Evolutionary conservation across 257 asterid genomes (phyloP).

Genomic region (Pogostemon cablin): DNA sequence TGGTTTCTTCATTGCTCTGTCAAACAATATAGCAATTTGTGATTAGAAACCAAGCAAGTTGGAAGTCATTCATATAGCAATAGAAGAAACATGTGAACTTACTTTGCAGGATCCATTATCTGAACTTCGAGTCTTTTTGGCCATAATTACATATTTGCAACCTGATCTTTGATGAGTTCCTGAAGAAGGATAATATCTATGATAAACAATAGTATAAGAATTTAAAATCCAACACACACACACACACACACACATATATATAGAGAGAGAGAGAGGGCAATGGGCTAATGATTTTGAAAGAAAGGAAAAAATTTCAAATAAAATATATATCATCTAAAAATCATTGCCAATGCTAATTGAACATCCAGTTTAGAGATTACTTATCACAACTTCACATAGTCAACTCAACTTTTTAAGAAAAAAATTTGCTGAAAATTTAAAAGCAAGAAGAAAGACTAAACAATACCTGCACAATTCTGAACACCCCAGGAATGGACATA

Average conservation of each 20-base stretch:
- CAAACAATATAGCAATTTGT: slow-evolving; percentile 15
- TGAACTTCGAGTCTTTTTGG: slow-evolving; percentile 92
- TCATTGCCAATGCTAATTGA: background rate
- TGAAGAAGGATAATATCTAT: slow-evolving; percentile 31
- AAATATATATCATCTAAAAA: background rate
- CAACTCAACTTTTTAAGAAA: no score
- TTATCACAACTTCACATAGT: no score
- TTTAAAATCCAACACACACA: no score
- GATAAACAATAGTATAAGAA: background rate
- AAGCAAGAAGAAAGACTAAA: background rate
- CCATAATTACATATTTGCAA: slow-evolving; percentile 95
- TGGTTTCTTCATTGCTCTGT: slow-evolving; percentile 92
- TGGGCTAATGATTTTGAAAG: no score
- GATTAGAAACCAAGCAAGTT: slow-evolving; percentile 10
- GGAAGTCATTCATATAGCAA: background rate
- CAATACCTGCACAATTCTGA: slow-evolving; percentile 81
- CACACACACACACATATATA: no score
- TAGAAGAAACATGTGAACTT: slow-evolving; percentile 35
- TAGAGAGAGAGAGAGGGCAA: no score
- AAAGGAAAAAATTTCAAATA: no score
- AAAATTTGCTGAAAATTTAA: no score
- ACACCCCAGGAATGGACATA: slow-evolving; percentile 93
- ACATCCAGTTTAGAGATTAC: no score
- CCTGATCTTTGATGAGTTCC: slow-evolving; percentile 91
- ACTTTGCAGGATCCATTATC: slow-evolving; percentile 87